Base-by-base conservation (phyloP, 768 basidiomycete genomes). In the Kwoniella heveanensis region DNA sequence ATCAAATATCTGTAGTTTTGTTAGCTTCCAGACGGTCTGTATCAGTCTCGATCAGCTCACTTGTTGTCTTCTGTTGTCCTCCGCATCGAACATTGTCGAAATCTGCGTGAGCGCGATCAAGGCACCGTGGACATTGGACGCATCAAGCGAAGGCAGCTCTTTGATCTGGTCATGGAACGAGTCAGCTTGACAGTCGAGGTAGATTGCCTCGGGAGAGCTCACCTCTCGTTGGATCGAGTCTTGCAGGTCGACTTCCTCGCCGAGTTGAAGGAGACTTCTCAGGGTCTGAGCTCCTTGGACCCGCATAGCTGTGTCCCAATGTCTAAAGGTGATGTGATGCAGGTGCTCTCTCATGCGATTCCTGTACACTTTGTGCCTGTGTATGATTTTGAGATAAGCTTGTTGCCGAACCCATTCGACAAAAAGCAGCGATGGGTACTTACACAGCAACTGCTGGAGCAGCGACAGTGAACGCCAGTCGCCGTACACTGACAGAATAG, bases 281-380 rank as follows among this genome's bases (percentile, higher is more conserved):
- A 96, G 81, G 12, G 93, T 89, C 70, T 88, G 84, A 8, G 92
- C 86, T 24, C 88, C 90, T 12, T 92, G 81, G 58, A 85, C 83
- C 59, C 94, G 84, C 86, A 98, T 89, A 25, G 84, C 79, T 2
- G 84, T 78, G 74, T 97, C 94, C 94, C 94, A 97, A 79, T 98
- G 95, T 56, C 90, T 84, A 57, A 95, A 73, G 0, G 89, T 88
- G 48, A 89, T 86, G 65, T 85, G 82, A 39, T 90, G 77, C 46
- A 96, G 76, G 76, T 95, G 91, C 56, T 88, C 83, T 51, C 92
- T 79, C 57, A 97, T 82, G 65, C 81, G 84, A 1, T 81, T 63
- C 30, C 89, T 85, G 78, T 97, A 98, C 72, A 89, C 90, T 27
- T 74, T 67, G 78, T 93, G 89, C 71, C 95, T 98, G 65, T 27